Conservation (phyloP, 2,329 filamentous ascomycete genomes). For the Trichophyton mentagrophytes region DNA sequence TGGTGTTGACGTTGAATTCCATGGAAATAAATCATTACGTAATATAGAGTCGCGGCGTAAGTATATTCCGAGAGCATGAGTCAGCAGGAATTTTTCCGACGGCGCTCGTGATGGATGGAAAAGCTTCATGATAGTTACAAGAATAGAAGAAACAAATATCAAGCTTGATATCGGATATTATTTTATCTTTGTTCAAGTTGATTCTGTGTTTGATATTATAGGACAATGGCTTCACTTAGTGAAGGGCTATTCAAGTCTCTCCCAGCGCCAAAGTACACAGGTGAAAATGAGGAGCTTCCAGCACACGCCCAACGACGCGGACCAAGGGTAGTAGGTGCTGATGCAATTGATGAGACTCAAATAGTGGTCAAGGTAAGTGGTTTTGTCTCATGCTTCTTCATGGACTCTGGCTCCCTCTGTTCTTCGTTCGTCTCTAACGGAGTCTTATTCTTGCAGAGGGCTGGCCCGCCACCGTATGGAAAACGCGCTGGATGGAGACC, state of each 20-base stretch:
- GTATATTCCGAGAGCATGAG: background rate
- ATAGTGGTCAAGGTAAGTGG: slow-evolving; percentile 58
- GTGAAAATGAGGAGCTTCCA: slow-evolving; percentile 72
- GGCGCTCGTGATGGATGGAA: background rate
- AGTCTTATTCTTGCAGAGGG: slow-evolving; percentile 38
- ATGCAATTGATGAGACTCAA: slow-evolving; percentile 72
- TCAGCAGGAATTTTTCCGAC: background rate
- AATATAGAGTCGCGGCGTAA: background rate
- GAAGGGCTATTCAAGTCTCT: slow-evolving; percentile 65
- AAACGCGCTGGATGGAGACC: slow-evolving; percentile 84
- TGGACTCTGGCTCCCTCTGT: background rate
- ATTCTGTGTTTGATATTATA: background rate
- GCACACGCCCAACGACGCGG: slow-evolving; percentile 60
- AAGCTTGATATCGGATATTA: background rate
- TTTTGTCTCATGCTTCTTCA: background rate
- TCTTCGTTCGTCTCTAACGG: background rate
- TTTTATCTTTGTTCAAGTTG: background rate
- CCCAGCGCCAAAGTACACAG: slow-evolving; percentile 81
- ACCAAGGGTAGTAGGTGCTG: slow-evolving; percentile 66
- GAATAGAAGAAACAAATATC: background rate
- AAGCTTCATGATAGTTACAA: background rate
- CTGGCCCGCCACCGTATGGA: slow-evolving; percentile 77
- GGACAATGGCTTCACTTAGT: slow-evolving; percentile 40
- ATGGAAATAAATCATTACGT: background rate
- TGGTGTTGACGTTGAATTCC: background rate